Evolutionary conservation across 257 asterid genomes (phyloP), one percentile per base, ranked within the genome.

Genomic region (Prunella vulgaris): DNA sequence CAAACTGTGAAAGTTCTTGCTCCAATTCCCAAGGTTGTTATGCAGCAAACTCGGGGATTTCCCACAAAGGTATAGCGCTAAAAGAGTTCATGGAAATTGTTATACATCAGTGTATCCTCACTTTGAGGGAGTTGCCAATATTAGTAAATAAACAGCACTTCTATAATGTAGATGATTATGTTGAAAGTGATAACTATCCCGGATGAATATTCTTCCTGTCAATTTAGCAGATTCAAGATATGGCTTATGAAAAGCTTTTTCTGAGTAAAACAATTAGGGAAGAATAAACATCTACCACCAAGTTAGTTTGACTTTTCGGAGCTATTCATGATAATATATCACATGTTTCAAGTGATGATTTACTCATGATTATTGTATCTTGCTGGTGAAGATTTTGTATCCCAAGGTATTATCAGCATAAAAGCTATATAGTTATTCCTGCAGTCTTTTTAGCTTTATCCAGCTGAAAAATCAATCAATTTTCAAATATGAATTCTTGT

Each of bases 1-100:
- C 93, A 87, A 82, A 84, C 96, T 35, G 80, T 75, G 24, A 85
- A 77, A 80, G 95, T 91, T 69, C 96, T 93, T 73, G 91, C 93
- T 66, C 95, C 99, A 53, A 90, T 93, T 66, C 90, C 99, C 37
- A 90, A 88, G 85, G 87, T 86, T 46, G 96, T 93, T 64, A 87
- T 93, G 96, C 86, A 80, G 76, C 90, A 86, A 76, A 85, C 91
- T 57, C 85, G 66, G 48, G 99, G 99, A 66, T 93, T 86, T 79
- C 99, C 99, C 60, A 93, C 97, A 38, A 90, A 86, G 97, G 99
- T 93, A 84, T 48, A 54, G 35, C 56, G 33, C 66, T 25, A 8
- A 27, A 65, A 28, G 24, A 37, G 18, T 48, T 49, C 61, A 14
- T 37, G 9, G 46, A 63, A n/a, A 30, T 68, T 40, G 25, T 51